Evolutionary conservation across 768 basidiomycete species (phyloP).

Genomic region (Kwoniella sp.): DNA sequence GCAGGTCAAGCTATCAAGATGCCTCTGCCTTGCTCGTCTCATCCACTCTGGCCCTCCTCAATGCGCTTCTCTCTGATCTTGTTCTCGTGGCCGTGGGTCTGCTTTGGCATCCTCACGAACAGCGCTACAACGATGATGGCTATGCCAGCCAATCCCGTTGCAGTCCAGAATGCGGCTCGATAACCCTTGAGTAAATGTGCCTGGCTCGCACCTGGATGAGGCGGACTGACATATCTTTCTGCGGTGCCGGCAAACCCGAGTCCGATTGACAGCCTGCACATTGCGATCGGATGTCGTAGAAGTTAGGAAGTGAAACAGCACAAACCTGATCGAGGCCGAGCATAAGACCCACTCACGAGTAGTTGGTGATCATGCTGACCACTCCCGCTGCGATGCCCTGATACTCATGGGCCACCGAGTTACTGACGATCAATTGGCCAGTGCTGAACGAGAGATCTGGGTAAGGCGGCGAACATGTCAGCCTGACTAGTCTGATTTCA

Average conservation of each 20-base stretch:
- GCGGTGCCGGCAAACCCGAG: slow-evolving; percentile 28
- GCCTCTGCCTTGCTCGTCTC: neutral
- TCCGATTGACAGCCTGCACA: slow-evolving; percentile 24
- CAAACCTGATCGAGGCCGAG: too few species aligned
- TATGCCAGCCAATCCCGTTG: slow-evolving; percentile 18
- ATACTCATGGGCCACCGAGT: slow-evolving; percentile 29
- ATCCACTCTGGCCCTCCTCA: neutral
- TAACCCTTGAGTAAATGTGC: slow-evolving; percentile 20
- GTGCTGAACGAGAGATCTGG: slow-evolving; percentile 32
- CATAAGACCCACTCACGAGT: slow-evolving; percentile 35
- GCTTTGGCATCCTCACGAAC: slow-evolving; percentile 28
- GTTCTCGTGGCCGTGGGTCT: slow-evolving; percentile 16
- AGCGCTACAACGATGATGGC: slow-evolving; percentile 20
- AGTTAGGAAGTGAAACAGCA: neutral
- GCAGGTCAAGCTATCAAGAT: too few species aligned
- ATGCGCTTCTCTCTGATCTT: neutral
- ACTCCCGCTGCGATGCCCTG: slow-evolving; percentile 34
- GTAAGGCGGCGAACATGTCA: too few species aligned
- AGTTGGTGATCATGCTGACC: slow-evolving; percentile 32
- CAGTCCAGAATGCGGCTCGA: slow-evolving; percentile 20
- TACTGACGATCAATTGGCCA: slow-evolving; percentile 32
- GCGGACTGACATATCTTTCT: slow-evolving; percentile 18
- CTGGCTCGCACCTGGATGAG: neutral
- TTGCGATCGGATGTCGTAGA: neutral
- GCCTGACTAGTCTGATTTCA: neutral